These are phyloP conservation scores for Acanthamoeba lenticulata DNA, from an alignment of 208 protist genomes.

Conservation along the genomic window DNA sequence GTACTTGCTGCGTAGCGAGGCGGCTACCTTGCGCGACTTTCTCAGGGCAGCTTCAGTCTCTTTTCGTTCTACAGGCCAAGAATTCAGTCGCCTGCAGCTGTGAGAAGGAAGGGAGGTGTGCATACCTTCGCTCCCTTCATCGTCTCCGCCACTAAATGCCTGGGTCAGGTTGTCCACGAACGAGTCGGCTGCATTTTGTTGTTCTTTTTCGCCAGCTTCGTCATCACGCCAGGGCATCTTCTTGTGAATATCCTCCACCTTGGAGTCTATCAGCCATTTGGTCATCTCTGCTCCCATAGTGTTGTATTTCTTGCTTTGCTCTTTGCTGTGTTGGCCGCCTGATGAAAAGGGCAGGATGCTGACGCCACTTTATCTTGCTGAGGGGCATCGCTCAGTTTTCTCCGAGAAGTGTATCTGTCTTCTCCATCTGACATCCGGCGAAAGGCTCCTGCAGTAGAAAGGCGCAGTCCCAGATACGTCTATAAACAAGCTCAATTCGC, in stretches of 20 bases:
- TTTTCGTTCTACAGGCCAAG: background rate
- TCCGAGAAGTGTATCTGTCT: no score
- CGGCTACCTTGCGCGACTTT: slow-evolving; percentile 2
- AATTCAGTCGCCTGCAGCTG: background rate
- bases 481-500: no score
- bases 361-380: no score
- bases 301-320: background rate
- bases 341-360: no score
- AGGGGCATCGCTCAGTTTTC: no score
- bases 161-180: background rate
- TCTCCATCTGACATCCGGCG: no score
- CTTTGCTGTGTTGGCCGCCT: no score
- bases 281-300: slow-evolving; percentile 46
- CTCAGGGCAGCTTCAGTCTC: background rate
- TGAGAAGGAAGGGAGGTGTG: background rate
- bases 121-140: background rate
- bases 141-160: background rate
- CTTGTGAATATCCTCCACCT: slow-evolving; percentile 44
- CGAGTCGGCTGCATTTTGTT: background rate
- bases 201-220: background rate
- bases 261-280: slow-evolving; percentile 48
- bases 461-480: no score
- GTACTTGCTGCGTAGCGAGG: background rate
- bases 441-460: no score
- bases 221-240: background rate